These are phyloP conservation scores for Syzygium malaccense DNA, from an alignment of 441 rosid genomes.

Conservation along the genomic window DNA sequence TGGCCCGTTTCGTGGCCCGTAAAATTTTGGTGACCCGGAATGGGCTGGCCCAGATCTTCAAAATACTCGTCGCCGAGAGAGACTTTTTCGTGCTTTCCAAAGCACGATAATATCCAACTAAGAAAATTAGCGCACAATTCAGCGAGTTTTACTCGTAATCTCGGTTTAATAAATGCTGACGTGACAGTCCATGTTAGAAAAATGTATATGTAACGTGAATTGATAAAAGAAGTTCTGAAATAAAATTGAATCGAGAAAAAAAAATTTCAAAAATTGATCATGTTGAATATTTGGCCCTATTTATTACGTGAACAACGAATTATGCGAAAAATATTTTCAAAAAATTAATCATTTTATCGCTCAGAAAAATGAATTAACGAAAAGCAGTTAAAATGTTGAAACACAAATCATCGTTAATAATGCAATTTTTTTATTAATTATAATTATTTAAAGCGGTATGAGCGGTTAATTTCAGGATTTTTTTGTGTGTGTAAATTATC, in stretches of 20 bases:
- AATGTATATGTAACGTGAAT: background rate
- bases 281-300: no score
- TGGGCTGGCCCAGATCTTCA: background rate
- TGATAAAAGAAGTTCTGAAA: background rate
- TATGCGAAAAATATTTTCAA: fast-evolving
- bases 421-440: background rate
- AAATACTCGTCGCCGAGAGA: background rate
- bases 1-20: background rate
- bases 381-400: background rate
- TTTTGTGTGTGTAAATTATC: no score
- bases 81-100: background rate
- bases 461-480: background rate
- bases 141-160: no score
- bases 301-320: background rate
- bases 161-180: no score
- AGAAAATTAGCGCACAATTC: background rate
- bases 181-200: background rate
- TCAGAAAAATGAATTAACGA: fast-evolving
- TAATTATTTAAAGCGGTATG: background rate
- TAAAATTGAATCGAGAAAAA: background rate
- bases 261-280: no score
- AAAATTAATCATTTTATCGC: fast-evolving
- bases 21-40: fast-evolving
- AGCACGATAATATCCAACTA: background rate
- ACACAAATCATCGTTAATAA: background rate